Conservation (phyloP, 1,284 basidiomycete species). For the Veloboletus limbatus region DNA sequence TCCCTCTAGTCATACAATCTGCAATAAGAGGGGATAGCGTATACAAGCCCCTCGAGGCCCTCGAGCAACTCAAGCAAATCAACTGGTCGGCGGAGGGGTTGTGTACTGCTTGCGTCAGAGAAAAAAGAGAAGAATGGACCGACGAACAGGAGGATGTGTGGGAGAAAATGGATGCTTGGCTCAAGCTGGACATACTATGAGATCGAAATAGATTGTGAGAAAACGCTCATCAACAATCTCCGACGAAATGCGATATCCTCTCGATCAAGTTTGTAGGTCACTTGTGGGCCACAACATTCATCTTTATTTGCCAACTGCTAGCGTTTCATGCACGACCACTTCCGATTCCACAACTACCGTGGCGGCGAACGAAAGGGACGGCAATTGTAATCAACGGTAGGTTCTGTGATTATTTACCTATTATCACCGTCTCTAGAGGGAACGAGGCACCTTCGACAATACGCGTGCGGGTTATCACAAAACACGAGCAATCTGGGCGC, state of each 20-base stretch:
- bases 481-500: neutral
- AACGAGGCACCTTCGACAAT: too few relatives aligned
- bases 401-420: neutral
- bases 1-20: constrained; percentile 60
- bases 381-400: constrained; percentile 1
- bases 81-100: constrained; percentile 58
- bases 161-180: constrained; percentile 60
- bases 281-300: constrained; percentile 2
- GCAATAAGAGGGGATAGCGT: constrained; percentile 56
- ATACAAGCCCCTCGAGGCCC: constrained; percentile 64
- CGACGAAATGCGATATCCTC: too few relatives aligned
- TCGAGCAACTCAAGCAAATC: constrained; percentile 53
- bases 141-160: constrained; percentile 58
- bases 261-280: constrained; percentile 4
- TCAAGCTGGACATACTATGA: constrained; percentile 19
- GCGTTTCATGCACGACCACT: constrained; percentile 2
- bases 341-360: too few relatives aligned
- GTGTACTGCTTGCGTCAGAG: constrained; percentile 53
- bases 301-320: neutral
- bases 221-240: neutral
- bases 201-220: constrained; percentile 5
- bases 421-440: too few relatives aligned
- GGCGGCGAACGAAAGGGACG: too few relatives aligned
- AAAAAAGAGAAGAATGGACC: constrained; percentile 65
- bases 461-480: neutral